Evolutionary conservation across 2,329 filamentous ascomycete species (phyloP), one percentile per base, ranked within the genome.

Genomic region (Microcyclospora tardicrescens): DNA sequence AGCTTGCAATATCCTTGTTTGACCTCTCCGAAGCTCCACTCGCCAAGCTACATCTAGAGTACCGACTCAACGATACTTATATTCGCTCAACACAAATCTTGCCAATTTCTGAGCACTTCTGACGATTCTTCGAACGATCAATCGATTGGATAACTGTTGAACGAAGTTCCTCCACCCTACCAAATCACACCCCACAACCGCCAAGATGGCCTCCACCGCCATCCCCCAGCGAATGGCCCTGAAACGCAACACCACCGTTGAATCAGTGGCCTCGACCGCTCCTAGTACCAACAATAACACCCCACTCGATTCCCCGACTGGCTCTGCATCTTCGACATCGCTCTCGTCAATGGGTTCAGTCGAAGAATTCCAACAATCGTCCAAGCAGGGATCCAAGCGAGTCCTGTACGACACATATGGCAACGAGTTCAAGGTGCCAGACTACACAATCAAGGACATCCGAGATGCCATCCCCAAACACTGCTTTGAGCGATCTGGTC

Each of bases 361-460:
- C 40, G 55, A 58, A 27, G 68, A 74, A 33, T 74, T 71, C 40
- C 68, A 71, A 50, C 56, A 58, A 27, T 58, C 59, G 47, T 66
- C 66, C 51, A 62, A 67, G 49, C 47, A 60, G 50, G 8, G 19
- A 4, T 24, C 19, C 19, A 24, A 24, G 19, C 78, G 73, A 51
- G 76, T 79, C 61, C 75, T 98, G 51, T 56, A 91, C 48, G 87
- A 98, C 67, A 89, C 85, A 10, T 91, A 93, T 61, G 91, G 91
- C 64, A 94, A 96, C 64, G 75, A 86, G 57, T 98, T 98, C 69
- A 72, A 84, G 63, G 73, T 93, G 41, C 91, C 91, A 51, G 81
- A 96, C 66, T 98, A 82, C 71, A 93, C 86, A 59, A 93, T 98
- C 73, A 94, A 94, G 72, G 77, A 98, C 60, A 89, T 98, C 60